Evolutionary conservation across 164 flowering plant genomes (phyloP).

Genomic region (Protea cynaroides): DNA sequence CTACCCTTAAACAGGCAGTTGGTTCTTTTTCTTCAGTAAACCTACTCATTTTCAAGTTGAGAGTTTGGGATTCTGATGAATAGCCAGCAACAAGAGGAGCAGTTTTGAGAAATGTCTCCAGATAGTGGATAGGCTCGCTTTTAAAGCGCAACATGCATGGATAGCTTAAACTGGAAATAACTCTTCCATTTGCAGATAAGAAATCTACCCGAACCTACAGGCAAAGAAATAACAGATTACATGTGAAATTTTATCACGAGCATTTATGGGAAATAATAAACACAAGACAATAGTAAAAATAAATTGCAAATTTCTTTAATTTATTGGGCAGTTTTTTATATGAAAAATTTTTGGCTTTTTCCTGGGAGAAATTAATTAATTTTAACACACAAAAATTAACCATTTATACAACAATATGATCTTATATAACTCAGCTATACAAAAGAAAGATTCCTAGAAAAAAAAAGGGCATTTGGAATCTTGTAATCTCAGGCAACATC

Average conservation of each 20-base stretch:
- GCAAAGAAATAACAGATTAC: slow-evolving; percentile 2
- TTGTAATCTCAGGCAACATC: too few species aligned
- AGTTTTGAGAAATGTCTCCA: slow-evolving; percentile 51
- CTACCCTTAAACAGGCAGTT: slow-evolving; percentile 61
- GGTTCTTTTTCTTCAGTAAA: slow-evolving; percentile 49
- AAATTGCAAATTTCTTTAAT: neutral
- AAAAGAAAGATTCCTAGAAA: too few species aligned
- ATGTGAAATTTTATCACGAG: neutral
- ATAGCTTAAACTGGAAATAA: slow-evolving; percentile 47
- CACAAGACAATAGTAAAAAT: neutral
- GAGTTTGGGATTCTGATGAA: slow-evolving; percentile 59
- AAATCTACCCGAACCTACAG: slow-evolving; percentile 74
- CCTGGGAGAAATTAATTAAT: too few species aligned
- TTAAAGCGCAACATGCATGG: slow-evolving; percentile 70
- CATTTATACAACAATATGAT: too few species aligned
- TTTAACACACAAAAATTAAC: too few species aligned
- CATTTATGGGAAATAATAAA: neutral
- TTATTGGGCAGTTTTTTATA: neutral
- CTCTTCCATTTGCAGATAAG: slow-evolving; percentile 45
- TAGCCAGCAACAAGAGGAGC: slow-evolving; percentile 72
- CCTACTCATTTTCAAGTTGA: slow-evolving; percentile 43
- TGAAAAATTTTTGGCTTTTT: too few species aligned
- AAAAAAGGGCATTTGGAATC: too few species aligned
- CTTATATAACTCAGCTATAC: too few species aligned
- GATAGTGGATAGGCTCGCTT: slow-evolving; percentile 56